A percentile compares a stretch with the other conserved stretches of the same genome.
Conservation (phyloP, 2,329 filamentous ascomycete species). For the Trichothecium sympodiale region DNA sequence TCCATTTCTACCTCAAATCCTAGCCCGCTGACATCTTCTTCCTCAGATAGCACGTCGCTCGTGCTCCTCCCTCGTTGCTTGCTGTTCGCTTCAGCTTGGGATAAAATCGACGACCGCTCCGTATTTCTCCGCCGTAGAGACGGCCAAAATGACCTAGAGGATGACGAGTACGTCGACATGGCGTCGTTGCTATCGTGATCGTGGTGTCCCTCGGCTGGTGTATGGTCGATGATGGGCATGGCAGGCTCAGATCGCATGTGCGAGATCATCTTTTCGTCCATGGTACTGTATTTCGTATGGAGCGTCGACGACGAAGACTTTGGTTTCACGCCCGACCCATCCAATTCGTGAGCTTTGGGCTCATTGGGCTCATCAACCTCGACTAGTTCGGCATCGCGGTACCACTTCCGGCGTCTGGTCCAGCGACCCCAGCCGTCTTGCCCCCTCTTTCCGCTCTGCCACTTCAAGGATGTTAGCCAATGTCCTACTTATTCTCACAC, state of each 20-base stretch:
- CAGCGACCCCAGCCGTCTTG: slow-evolving; percentile 90
- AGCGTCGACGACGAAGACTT: slow-evolving; percentile 13
- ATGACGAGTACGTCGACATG: slow-evolving; percentile 35
- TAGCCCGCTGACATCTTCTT: slow-evolving; percentile 29
- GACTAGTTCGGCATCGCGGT: slow-evolving; percentile 87
- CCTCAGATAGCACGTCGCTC: slow-evolving; percentile 30
- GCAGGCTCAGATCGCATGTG: slow-evolving; percentile 6
- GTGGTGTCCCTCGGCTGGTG: slow-evolving; percentile 1
- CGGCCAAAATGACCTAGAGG: slow-evolving; percentile 34
- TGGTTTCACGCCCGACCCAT: slow-evolving; percentile 16
- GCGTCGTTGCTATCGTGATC: slow-evolving; percentile 25
- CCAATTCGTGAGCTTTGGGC: slow-evolving; percentile 21
- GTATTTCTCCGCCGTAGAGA: slow-evolving; percentile 27
- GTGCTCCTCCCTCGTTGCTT: slow-evolving; percentile 26
- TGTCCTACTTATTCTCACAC: background rate
- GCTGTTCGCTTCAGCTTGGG: background rate
- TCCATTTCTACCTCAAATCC: slow-evolving; percentile 36
- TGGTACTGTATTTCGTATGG: slow-evolving; percentile 19
- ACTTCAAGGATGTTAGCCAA: slow-evolving; percentile 38
- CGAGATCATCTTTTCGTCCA: slow-evolving; percentile 25
- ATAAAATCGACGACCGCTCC: slow-evolving; percentile 16
- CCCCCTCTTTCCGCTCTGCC: slow-evolving; percentile 77
- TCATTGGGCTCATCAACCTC: slow-evolving; percentile 42
- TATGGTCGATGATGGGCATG: slow-evolving; percentile 6
- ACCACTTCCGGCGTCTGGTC: slow-evolving; percentile 91